Conservation (phyloP, 495 filamentous ascomycete species). For the Penicillium goetzii region DNA sequence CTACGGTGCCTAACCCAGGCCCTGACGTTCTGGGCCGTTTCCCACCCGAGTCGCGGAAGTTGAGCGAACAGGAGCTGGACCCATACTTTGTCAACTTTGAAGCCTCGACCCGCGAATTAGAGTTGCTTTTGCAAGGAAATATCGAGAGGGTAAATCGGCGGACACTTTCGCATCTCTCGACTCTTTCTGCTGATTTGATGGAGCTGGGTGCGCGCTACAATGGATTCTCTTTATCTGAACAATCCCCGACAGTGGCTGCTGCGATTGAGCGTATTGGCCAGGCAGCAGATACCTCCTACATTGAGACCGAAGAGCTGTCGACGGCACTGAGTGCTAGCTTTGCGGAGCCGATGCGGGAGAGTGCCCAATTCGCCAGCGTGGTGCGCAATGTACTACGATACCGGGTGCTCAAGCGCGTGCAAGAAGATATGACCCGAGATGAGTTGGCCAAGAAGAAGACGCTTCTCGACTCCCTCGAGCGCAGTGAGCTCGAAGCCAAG, state of each 20-base stretch:
- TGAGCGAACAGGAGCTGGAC: conserved; percentile 89
- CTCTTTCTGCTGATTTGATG: conserved; percentile 82
- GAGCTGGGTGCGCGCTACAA: conserved; percentile 94
- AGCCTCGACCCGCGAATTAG: conserved; percentile 81
- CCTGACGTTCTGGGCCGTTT: conserved; percentile 76
- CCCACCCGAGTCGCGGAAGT: conserved; percentile 72
- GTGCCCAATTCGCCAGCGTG: conserved; percentile 93
- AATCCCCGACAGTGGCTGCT: conserved; percentile 81
- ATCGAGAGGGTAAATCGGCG: conserved; percentile 96
- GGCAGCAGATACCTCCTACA: conserved; percentile 93
- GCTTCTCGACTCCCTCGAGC: conserved; percentile 80
- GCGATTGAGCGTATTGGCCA: conserved; percentile 95
- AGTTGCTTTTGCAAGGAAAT: conserved; percentile 81
- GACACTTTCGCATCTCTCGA: conserved; percentile 79
- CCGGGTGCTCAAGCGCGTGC: conserved; percentile 86
- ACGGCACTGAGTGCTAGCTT: conserved; percentile 82
- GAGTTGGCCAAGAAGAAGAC: conserved; percentile 81
- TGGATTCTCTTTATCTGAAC: conserved; percentile 94
- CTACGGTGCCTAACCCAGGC: conserved; percentile 58
- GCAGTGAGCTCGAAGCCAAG: conserved; percentile 86
- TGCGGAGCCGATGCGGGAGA: conserved; percentile 96
- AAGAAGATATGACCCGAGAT: conserved; percentile 95
- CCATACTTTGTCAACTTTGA: conserved; percentile 95
- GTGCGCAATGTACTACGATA: conserved; percentile 87
- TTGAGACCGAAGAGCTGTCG: conserved; percentile 90